Conservation (phyloP, 2,329 filamentous ascomycete species). For the Exophiala dermatitidis region DNA sequence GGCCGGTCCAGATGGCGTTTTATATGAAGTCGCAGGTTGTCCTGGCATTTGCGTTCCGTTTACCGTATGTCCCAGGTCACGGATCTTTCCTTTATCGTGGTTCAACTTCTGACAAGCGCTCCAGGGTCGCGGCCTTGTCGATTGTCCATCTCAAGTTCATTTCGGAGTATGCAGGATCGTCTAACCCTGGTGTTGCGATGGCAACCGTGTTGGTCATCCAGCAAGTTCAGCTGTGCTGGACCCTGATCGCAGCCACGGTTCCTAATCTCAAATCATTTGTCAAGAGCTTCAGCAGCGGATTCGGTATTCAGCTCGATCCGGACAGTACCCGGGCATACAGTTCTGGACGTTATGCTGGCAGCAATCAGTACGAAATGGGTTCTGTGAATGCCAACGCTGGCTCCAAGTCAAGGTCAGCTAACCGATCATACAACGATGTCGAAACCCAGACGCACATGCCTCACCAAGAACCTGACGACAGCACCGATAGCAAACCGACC, state of each 20-base stretch:
- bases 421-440: conserved; percentile 14
- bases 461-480: not conserved
- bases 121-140: conserved; percentile 31
- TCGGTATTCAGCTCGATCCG: conserved; percentile 25
- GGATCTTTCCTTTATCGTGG: not conserved
- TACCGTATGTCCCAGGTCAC: conserved; percentile 29
- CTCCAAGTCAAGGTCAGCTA: conserved; percentile 12
- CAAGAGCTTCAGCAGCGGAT: conserved; percentile 38
- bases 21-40: conserved; percentile 28
- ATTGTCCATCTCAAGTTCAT: conserved; percentile 34
- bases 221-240: conserved; percentile 36
- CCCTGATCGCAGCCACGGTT: conserved; percentile 38
- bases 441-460: conserved; percentile 5
- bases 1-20: conserved; percentile 26
- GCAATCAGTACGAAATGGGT: conserved; percentile 10
- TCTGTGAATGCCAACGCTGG: conserved; percentile 8
- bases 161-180: conserved; percentile 24
- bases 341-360: conserved; percentile 6
- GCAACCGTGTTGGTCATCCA: conserved; percentile 33
- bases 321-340: conserved; percentile 15
- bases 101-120: not conserved
- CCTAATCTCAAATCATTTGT: conserved; percentile 39
- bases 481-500: not conserved
- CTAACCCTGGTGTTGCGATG: conserved; percentile 31
- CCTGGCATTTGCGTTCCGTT: conserved; percentile 33